phyloP scores from a whole-genome alignment of 805 yeast species.

The Nakazawaea populi region DNA sequence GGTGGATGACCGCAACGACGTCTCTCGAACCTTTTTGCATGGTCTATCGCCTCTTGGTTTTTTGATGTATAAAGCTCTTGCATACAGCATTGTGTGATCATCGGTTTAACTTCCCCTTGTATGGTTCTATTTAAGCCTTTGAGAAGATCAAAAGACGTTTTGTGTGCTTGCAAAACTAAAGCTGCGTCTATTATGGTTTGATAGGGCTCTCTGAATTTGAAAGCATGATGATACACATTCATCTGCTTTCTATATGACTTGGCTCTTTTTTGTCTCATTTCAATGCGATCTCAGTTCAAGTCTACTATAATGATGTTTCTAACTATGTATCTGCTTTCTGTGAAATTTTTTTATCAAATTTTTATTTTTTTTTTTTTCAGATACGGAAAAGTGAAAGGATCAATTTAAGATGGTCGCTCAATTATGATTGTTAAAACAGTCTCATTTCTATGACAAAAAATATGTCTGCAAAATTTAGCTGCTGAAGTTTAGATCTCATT shows the following conservation, averaged over 20 bases:
- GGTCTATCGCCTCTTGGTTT: constrained; percentile 69
- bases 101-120: constrained; percentile 79
- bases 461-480: too few relatives aligned
- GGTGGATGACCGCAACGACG: constrained; percentile 87
- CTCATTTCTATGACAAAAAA: too few relatives aligned
- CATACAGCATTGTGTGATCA: constrained; percentile 96
- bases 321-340: too few relatives aligned
- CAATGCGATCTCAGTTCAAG: too few relatives aligned
- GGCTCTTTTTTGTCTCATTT: constrained; percentile 94
- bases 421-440: too few relatives aligned
- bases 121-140: constrained; percentile 76
- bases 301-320: too few relatives aligned
- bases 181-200: constrained; percentile 87
- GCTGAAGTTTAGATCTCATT: too few relatives aligned
- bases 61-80: constrained; percentile 71
- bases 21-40: constrained; percentile 83
- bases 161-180: constrained; percentile 57
- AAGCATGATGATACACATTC: constrained; percentile 76
- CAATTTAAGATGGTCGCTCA: too few relatives aligned
- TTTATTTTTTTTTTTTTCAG: too few relatives aligned
- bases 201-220: constrained; percentile 90
- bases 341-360: too few relatives aligned
- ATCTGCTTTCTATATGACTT: constrained; percentile 91
- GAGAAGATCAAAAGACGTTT: constrained; percentile 69
- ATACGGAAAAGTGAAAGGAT: too few relatives aligned